These are phyloP conservation scores for Agaricus subrufescens DNA, from an alignment of 768 basidiomycete species.

Conservation along the genomic window DNA sequence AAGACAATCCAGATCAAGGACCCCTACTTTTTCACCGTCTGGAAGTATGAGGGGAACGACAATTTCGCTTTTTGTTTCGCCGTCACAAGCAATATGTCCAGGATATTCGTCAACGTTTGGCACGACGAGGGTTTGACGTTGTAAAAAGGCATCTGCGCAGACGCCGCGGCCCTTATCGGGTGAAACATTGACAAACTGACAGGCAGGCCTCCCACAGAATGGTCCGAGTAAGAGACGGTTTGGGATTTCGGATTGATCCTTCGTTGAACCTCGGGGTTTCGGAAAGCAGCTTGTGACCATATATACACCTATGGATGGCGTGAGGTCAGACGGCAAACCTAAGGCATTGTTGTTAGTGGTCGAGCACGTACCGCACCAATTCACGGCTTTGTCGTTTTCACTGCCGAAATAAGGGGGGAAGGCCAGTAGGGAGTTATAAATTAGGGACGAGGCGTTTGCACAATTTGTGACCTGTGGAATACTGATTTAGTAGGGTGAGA, in stretches of 20 bases:
- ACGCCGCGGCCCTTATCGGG: slow-evolving; percentile 66
- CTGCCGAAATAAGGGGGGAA: slow-evolving; percentile 63
- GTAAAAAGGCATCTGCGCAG: slow-evolving; percentile 74
- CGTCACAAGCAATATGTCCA: slow-evolving; percentile 94
- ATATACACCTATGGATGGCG: slow-evolving; percentile 73
- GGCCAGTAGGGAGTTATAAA: slow-evolving; percentile 73
- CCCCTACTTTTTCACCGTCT: slow-evolving; percentile 40
- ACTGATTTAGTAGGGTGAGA: background rate
- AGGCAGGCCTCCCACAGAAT: slow-evolving; percentile 90
- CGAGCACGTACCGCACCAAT: slow-evolving; percentile 81
- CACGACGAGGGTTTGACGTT: slow-evolving; percentile 58
- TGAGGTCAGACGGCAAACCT: background rate
- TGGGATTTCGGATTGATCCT: slow-evolving; percentile 14
- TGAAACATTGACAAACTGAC: slow-evolving; percentile 67
- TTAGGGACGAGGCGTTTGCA: slow-evolving; percentile 75
- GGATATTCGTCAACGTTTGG: slow-evolving; percentile 76
- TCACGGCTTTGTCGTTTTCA: slow-evolving; percentile 63
- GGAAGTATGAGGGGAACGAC: slow-evolving; percentile 68
- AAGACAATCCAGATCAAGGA: slow-evolving; percentile 86
- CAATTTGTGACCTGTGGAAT: slow-evolving; percentile 71
- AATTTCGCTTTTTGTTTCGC: slow-evolving; percentile 85
- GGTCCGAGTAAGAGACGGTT: slow-evolving; percentile 66
- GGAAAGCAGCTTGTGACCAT: slow-evolving; percentile 64
- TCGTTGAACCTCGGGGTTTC: slow-evolving; percentile 23
- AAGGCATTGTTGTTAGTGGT: background rate